Evolutionary conservation across 1,284 basidiomycete genomes (phyloP), one percentile per base, ranked within the genome.

Genomic region (Sporisorium scitamineum): DNA sequence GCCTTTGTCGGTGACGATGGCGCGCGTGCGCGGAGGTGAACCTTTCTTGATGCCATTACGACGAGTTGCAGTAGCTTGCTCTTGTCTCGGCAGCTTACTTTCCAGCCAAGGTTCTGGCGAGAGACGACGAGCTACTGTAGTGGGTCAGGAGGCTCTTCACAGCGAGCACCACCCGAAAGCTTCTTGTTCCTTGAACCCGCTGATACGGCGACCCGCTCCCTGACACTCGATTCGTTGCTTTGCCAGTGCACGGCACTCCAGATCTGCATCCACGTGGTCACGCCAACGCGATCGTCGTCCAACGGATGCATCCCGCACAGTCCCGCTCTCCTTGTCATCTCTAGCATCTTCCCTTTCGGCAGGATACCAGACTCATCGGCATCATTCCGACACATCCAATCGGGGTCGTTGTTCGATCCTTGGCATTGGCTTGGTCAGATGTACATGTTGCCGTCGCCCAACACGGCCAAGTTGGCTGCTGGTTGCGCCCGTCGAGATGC

Each of bases 401-500:
- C 39, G 39, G 5, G 39, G 3, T 5, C 39, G 13, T 42, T 9
- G 39, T 42, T 42, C 8, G n/a, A 42, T 20, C 18, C 16, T 29
- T 18, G 7, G 18, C 22, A 51, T 51, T 37, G 37, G n/a, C 26
- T 8, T 16, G 6, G n/a, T 56, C 50, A 75, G 45, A 75, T 75
- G 57, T 75, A 75, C 72, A 75, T 75, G 63, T 70, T 75, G 6
- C 72, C 72, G 51, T 75, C 72, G n/a, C 72, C 72, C 3, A 70
- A 47, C 34, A 66, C 62, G 4, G 62, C 62, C 53, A 75, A 22
- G 22, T 75, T 70, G 39, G 48, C 32, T 4, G 66, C 54, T 34
- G 59, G 69, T 55, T 66, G 55, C 37, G 45, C 31, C 0, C 67
- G 55, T 48, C 72, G 61, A 20, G 59, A 55, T 2, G 67, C 58